Percentiles rank a stretch among this genome's conserved stretches.
Conservation (phyloP, 2,329 filamentous ascomycete genomes). For the Alternaria atra region DNA sequence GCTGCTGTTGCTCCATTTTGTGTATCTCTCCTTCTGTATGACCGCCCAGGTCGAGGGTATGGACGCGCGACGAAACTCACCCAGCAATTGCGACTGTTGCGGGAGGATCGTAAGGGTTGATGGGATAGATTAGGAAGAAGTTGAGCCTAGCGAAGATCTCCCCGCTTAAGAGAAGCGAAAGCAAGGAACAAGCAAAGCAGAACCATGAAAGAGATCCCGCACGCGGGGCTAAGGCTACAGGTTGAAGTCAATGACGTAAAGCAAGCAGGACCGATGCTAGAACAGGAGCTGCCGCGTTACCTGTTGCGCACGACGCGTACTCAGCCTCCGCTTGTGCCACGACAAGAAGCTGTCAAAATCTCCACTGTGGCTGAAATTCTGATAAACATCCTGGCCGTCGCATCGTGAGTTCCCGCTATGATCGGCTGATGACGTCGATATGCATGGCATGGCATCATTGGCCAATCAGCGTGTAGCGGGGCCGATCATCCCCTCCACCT, state of each 20-base stretch:
- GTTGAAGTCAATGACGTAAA: slow-evolving; percentile 30
- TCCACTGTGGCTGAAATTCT: slow-evolving; percentile 27
- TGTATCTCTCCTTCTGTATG: slow-evolving; percentile 13
- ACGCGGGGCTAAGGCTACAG: slow-evolving; percentile 16
- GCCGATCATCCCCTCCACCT: slow-evolving; percentile 14
- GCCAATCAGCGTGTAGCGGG: slow-evolving; percentile 22
- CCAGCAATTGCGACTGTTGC: slow-evolving; percentile 21
- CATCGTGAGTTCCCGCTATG: slow-evolving; percentile 16
- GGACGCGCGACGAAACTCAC: slow-evolving; percentile 11
- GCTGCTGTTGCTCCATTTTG: slow-evolving; percentile 58
- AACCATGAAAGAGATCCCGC: slow-evolving; percentile 9
- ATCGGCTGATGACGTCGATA: slow-evolving; percentile 28
- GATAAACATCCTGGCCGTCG: slow-evolving; percentile 14
- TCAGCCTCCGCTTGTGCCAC: slow-evolving; percentile 12
- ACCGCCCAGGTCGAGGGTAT: slow-evolving; percentile 5
- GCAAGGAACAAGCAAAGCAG: slow-evolving; percentile 24
- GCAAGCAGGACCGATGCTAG: slow-evolving; percentile 4
- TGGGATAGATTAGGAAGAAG: slow-evolving; percentile 3
- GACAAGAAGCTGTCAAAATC: slow-evolving; percentile 10
- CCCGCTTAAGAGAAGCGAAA: slow-evolving; percentile 22
- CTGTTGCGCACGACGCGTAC: slow-evolving; percentile 16
- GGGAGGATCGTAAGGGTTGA: slow-evolving; percentile 4
- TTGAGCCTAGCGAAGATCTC: slow-evolving; percentile 11
- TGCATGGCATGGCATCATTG: slow-evolving; percentile 3
- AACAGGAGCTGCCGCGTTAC: slow-evolving; percentile 23